phyloP scores from a whole-genome alignment of 805 yeast species.

The Blastobotrys attinorum region DNA sequence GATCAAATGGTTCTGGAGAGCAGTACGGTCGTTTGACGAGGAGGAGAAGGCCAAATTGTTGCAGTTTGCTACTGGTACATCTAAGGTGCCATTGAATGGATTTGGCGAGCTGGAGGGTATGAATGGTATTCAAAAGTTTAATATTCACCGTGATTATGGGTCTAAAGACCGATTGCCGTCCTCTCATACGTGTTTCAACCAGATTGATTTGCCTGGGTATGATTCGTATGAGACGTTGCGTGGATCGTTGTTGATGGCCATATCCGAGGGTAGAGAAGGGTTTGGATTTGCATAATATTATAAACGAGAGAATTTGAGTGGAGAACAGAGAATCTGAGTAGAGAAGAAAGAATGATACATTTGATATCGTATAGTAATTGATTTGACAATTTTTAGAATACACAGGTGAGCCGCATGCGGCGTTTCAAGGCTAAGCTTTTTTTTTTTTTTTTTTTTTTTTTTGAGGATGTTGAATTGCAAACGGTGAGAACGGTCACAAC shows the following conservation, averaged over 20 bases:
- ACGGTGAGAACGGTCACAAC: too few species aligned
- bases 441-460: too few species aligned
- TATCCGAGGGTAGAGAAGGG: slow-evolving; percentile 93
- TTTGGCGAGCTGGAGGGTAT: slow-evolving; percentile 86
- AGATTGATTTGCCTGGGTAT: slow-evolving; percentile 87
- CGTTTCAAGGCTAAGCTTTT: background rate
- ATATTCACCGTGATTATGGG: slow-evolving; percentile 85
- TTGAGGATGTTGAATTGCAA: background rate
- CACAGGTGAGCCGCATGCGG: background rate
- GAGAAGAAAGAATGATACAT: background rate
- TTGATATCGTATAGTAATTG: background rate
- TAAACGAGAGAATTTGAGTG: background rate
- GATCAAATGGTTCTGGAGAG: slow-evolving; percentile 96
- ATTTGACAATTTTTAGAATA: background rate
- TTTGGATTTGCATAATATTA: slow-evolving; percentile 74
- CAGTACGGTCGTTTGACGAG: slow-evolving; percentile 84
- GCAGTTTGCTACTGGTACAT: slow-evolving; percentile 96
- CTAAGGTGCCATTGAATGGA: slow-evolving; percentile 92
- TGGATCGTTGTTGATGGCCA: slow-evolving; percentile 70
- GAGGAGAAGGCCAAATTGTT: slow-evolving; percentile 91
- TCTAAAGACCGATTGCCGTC: slow-evolving; percentile 81
- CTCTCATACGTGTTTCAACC: slow-evolving; percentile 96
- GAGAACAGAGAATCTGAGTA: background rate
- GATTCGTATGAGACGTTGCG: slow-evolving; percentile 81
- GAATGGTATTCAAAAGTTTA: slow-evolving; percentile 76